A percentile compares a stretch with the other conserved stretches of the same genome.
Evolutionary conservation across 176 grass and related monocot species (phyloP).

Genomic region (Melocanna baccifera): DNA sequence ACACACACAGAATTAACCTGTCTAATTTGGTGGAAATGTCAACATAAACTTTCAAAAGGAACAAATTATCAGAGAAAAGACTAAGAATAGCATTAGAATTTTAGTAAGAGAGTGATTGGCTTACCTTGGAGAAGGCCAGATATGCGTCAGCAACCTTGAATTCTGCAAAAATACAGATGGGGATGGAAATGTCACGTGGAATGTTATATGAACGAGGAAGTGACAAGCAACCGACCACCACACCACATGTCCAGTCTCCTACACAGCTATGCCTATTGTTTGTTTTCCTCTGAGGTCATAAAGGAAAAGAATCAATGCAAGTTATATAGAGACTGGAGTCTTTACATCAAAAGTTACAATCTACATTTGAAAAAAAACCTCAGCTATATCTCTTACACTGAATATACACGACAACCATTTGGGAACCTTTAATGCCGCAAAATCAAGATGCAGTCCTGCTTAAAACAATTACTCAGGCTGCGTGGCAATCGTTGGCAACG

Average conservation of each 20-base stretch:
- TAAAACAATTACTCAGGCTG: neutral
- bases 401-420: neutral
- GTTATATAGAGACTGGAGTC: neutral
- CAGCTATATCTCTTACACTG: neutral
- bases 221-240: neutral
- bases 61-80: neutral
- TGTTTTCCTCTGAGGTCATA: neutral
- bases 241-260: neutral
- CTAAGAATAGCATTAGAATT: neutral
- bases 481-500: neutral
- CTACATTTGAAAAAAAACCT: neutral
- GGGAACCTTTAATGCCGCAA: neutral
- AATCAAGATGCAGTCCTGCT: neutral
- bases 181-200: neutral
- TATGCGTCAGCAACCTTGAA: neutral
- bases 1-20: neutral
- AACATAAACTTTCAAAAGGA: constrained; percentile 1
- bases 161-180: neutral
- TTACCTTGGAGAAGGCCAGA: neutral
- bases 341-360: neutral
- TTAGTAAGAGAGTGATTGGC: neutral
- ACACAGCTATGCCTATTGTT: neutral
- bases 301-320: neutral
- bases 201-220: neutral
- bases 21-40: constrained; percentile 11